phyloP scores from a whole-genome alignment of 2,329 filamentous ascomycete species.

The Phialemoniopsis sp. region DNA sequence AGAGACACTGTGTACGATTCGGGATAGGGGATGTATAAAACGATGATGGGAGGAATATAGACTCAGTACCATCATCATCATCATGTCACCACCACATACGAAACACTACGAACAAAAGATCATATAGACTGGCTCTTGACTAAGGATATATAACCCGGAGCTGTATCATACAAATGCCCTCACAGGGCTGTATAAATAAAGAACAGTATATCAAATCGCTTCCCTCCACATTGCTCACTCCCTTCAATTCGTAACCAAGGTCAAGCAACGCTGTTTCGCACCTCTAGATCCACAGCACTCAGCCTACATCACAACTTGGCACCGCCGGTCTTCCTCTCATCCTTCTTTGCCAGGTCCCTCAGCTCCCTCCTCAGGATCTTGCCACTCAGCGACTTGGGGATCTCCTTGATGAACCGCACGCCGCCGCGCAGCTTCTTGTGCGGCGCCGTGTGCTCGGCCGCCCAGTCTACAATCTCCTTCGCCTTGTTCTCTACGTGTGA shows the following conservation, averaged over 20 bases:
- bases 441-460: constrained; percentile 30
- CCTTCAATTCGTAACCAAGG: too few relatives aligned
- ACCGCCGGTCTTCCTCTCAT: constrained; percentile 26
- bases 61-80: too few relatives aligned
- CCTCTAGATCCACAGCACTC: too few relatives aligned
- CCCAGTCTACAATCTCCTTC: constrained; percentile 30
- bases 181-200: too few relatives aligned
- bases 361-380: constrained; percentile 41
- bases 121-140: neutral
- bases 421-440: constrained; percentile 69
- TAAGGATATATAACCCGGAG: neutral
- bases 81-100: too few relatives aligned
- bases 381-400: constrained; percentile 66
- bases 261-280: too few relatives aligned
- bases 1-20: neutral
- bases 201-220: too few relatives aligned
- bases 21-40: constrained; percentile 1
- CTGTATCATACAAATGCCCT: too few relatives aligned
- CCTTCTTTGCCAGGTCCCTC: constrained; percentile 31
- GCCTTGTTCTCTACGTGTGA: constrained; percentile 25
- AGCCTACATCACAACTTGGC: constrained; percentile 28
- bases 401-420: constrained; percentile 61
- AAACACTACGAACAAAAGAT: neutral
- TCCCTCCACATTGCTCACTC: too few relatives aligned
- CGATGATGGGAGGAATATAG: neutral